A percentile compares a stretch with the other conserved stretches of the same genome.
Conservation (phyloP, 257 asterid species). For the Scutellaria barbata region DNA sequence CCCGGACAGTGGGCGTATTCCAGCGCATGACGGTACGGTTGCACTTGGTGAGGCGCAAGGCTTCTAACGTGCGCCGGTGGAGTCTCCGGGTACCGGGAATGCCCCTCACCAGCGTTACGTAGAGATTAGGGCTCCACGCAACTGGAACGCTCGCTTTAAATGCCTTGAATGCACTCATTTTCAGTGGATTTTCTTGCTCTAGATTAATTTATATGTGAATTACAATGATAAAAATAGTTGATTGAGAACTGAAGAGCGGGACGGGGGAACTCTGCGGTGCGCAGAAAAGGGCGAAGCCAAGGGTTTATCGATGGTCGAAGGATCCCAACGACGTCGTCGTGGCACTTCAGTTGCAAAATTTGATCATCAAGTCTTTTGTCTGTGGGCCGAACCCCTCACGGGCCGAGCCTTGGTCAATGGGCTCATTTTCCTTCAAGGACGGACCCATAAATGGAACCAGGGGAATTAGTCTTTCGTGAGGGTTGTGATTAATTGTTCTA, state of each 20-base stretch:
- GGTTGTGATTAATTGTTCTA: no score
- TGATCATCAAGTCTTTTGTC: no score
- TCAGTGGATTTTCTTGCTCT: neutral
- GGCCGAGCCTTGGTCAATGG: no score
- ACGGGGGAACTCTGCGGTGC: neutral
- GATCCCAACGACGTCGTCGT: neutral
- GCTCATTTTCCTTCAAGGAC: no score
- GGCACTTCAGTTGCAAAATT: neutral
- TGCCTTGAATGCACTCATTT: conserved; percentile 87
- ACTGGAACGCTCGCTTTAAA: conserved; percentile 80
- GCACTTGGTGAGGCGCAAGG: conserved; percentile 82
- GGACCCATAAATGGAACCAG: no score
- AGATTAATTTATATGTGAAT: neutral
- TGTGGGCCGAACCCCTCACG: no score
- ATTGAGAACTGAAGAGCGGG: neutral
- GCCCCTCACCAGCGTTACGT: conserved; percentile 94
- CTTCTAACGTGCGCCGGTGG: conserved; percentile 96
- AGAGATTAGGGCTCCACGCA: conserved; percentile 88
- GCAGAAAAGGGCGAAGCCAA: neutral
- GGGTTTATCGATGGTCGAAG: neutral
- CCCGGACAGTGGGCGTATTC: conserved; percentile 87
- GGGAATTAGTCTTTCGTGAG: no score
- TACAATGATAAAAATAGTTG: neutral
- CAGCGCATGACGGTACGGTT: conserved; percentile 84
- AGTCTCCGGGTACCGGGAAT: conserved; percentile 91